Conservation (phyloP, 1,284 basidiomycete species). For the Ceratobasidium sp. region DNA sequence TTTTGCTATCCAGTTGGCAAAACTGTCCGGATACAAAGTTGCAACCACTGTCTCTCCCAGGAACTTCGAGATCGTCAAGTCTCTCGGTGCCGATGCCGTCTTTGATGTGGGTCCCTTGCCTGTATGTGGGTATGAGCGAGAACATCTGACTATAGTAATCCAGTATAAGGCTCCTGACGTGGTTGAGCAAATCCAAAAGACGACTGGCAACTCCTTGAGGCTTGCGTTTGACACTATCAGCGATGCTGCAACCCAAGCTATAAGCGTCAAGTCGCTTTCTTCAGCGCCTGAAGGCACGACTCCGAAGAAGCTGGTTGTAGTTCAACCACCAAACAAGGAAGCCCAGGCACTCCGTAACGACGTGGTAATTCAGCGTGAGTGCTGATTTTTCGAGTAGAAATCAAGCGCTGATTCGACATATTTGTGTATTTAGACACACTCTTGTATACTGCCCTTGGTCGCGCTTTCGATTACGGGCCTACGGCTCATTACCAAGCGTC, state of each 20-base stretch:
- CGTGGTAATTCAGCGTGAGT: slow-evolving; percentile 31
- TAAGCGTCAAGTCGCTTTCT: slow-evolving; percentile 27
- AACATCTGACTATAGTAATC: not conserved
- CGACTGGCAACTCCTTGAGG: slow-evolving; percentile 48
- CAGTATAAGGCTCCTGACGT: slow-evolving; percentile 40
- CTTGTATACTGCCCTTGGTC: slow-evolving; percentile 47
- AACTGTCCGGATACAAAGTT: slow-evolving; percentile 52
- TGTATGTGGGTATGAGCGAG: too few relatives aligned
- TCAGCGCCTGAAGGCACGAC: slow-evolving; percentile 46
- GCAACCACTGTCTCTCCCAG: slow-evolving; percentile 53
- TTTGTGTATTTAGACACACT: slow-evolving; percentile 44
- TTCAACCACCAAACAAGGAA: slow-evolving; percentile 17
- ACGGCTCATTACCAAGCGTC: slow-evolving; percentile 49
- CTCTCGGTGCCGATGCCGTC: slow-evolving; percentile 53
- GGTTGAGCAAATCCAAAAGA: slow-evolving; percentile 47
- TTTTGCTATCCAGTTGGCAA: slow-evolving; percentile 54
- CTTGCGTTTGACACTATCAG: slow-evolving; percentile 32
- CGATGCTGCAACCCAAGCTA: slow-evolving; percentile 19
- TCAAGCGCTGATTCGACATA: too few relatives aligned
- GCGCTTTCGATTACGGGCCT: slow-evolving; percentile 45
- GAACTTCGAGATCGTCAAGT: slow-evolving; percentile 53
- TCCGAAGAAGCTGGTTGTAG: slow-evolving; percentile 23
- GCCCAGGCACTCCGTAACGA: slow-evolving; percentile 13
- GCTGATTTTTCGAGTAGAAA: not conserved
- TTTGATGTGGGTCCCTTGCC: slow-evolving; percentile 48